phyloP scores from a whole-genome alignment of 2,329 filamentous ascomycete species.

The Fusarium protoensiforme region DNA sequence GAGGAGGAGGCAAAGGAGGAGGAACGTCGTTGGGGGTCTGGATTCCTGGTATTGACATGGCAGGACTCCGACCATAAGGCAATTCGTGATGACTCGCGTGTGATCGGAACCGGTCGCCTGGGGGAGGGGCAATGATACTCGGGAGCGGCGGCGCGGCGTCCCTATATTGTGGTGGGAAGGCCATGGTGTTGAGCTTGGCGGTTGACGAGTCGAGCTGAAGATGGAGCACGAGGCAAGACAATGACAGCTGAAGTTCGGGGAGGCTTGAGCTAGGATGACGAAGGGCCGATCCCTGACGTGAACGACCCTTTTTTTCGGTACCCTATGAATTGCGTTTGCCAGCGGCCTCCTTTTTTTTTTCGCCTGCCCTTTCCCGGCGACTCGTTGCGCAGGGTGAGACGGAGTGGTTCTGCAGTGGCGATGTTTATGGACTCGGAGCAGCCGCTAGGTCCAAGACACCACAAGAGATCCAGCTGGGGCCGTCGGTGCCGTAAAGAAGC shows the following conservation, averaged over 20 bases:
- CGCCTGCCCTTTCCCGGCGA: conserved; percentile 19
- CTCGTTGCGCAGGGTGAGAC: conserved; percentile 36
- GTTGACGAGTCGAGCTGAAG: conserved; percentile 39
- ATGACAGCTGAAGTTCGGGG: conserved; percentile 40
- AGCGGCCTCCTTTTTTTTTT: conserved; percentile 19
- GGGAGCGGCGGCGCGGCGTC: conserved; percentile 49
- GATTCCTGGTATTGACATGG: conserved; percentile 57
- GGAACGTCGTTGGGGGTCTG: conserved; percentile 49
- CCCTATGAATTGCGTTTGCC: conserved; percentile 10
- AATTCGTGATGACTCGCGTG: conserved; percentile 45
- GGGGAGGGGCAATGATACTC: conserved; percentile 50
- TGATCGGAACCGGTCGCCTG: conserved; percentile 43
- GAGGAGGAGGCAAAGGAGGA: conserved; percentile 60
- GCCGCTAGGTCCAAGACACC: conserved; percentile 39
- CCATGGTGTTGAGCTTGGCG: conserved; percentile 46
- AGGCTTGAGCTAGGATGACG: conserved; percentile 38
- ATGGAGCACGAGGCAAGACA: conserved; percentile 39
- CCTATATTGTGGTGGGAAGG: conserved; percentile 50
- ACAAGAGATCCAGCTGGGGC: conserved; percentile 32
- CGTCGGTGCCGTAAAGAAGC: conserved; percentile 23
- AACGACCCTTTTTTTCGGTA: conserved; percentile 15
- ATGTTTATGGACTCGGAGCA: conserved; percentile 34
- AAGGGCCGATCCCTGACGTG: conserved; percentile 25
- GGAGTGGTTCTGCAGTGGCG: conserved; percentile 39
- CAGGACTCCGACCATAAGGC: conserved; percentile 49